Percentiles rank a stretch among this genome's conserved stretches.
Evolutionary conservation across 345 rosid genomes (phyloP).

Genomic region (Boechera retrofracta): DNA sequence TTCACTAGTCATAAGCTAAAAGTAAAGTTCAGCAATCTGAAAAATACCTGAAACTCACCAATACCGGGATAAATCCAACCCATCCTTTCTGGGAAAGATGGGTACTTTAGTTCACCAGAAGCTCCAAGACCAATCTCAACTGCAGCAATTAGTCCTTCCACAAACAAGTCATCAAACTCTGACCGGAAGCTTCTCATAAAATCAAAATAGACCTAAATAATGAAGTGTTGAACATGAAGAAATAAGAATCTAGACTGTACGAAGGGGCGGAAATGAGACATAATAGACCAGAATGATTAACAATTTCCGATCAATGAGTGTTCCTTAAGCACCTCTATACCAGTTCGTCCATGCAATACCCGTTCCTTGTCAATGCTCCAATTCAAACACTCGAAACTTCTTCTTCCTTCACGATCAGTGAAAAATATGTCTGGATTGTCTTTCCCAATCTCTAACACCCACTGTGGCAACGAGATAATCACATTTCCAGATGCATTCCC

Average conservation of each 20-base stretch:
- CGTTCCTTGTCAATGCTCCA: conserved; percentile 95
- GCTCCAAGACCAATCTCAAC: conserved; percentile 94
- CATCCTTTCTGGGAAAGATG: conserved; percentile 82
- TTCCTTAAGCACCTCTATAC: conserved; percentile 68
- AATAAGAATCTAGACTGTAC: conserved; percentile 2
- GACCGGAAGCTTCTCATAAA: conserved; percentile 95
- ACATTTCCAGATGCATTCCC: conserved; percentile 59
- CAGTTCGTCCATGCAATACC: conserved; percentile 88
- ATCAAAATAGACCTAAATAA: conserved; percentile 87
- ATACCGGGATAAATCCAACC: conserved; percentile 98
- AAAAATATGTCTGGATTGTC: conserved; percentile 86
- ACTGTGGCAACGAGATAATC: conserved; percentile 79
- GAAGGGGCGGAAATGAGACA: background rate
- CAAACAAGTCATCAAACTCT: conserved; percentile 86
- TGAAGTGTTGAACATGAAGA: conserved; percentile 14
- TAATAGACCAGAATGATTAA: background rate
- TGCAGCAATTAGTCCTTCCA: conserved; percentile 67
- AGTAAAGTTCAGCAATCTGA: conserved; percentile 25
- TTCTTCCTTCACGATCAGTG: conserved; percentile 89
- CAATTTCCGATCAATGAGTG: background rate
- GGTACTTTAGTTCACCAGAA: conserved; percentile 86
- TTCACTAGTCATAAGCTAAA: conserved; percentile 6
- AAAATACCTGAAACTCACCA: conserved; percentile 97
- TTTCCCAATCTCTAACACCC: conserved; percentile 93
- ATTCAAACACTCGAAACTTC: conserved; percentile 77